Evolutionary conservation across 2,329 filamentous ascomycete genomes (phyloP).

Genomic region (Cordyceps fumosorosea): DNA sequence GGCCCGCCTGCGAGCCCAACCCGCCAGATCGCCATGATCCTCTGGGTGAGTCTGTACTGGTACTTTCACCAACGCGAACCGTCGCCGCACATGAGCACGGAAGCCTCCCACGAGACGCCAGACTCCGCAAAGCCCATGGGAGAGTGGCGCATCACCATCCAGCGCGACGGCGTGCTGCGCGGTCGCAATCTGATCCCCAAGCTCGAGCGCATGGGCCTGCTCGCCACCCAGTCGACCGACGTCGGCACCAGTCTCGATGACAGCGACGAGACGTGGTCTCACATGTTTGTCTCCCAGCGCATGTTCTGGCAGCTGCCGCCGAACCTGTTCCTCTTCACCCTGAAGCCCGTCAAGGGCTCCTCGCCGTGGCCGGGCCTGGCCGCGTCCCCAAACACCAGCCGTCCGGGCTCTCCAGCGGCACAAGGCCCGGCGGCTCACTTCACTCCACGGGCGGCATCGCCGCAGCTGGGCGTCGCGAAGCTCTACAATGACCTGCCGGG

Average conservation of each 20-base stretch:
- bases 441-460: slow-evolving; percentile 14
- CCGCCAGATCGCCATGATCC: slow-evolving; percentile 90
- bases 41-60: slow-evolving; percentile 93
- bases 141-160: slow-evolving; percentile 82
- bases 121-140: slow-evolving; percentile 66
- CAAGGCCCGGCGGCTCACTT: slow-evolving; percentile 22
- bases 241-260: slow-evolving; percentile 62
- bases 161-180: slow-evolving; percentile 80
- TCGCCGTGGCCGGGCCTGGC: slow-evolving; percentile 44
- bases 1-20: slow-evolving; percentile 75
- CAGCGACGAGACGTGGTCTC: slow-evolving; percentile 56
- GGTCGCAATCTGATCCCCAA: slow-evolving; percentile 79
- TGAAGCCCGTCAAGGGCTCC: slow-evolving; percentile 49
- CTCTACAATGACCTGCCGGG: slow-evolving; percentile 34
- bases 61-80: slow-evolving; percentile 90
- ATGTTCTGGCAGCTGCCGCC: slow-evolving; percentile 92
- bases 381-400: slow-evolving; percentile 45
- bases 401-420: slow-evolving; percentile 45
- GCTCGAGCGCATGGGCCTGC: slow-evolving; percentile 86
- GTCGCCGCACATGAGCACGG: slow-evolving; percentile 53
- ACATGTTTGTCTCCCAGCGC: slow-evolving; percentile 74
- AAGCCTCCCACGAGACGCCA: slow-evolving; percentile 59
- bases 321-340: slow-evolving; percentile 79
- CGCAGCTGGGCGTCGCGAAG: slow-evolving; percentile 8
- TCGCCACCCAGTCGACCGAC: slow-evolving; percentile 67